Conservation (phyloP, 345 rosid species). For the Moricandia arvensis region DNA sequence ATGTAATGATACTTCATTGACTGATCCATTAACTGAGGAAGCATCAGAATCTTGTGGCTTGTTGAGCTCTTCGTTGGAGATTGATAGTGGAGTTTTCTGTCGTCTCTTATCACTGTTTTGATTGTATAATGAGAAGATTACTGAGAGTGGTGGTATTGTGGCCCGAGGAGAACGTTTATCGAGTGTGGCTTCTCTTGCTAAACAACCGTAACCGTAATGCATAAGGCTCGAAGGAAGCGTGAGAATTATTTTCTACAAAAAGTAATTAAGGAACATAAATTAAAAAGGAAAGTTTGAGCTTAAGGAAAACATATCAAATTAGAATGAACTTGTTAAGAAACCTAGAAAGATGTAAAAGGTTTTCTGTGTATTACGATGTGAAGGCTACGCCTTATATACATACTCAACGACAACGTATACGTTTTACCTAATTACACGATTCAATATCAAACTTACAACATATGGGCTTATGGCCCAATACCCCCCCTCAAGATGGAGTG, state of each 20-base stretch:
- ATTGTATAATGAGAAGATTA: conserved; percentile 23
- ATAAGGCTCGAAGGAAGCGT: conserved; percentile 26
- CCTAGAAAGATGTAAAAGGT: too few relatives aligned
- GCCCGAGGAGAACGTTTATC: not conserved
- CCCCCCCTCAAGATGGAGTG: too few relatives aligned
- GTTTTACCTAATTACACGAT: too few relatives aligned
- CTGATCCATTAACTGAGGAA: conserved; percentile 20
- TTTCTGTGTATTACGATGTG: too few relatives aligned
- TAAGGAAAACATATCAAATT: not conserved
- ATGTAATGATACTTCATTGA: conserved; percentile 1
- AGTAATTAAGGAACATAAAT: not conserved
- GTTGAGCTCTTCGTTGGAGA: not conserved
- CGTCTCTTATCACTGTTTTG: not conserved
- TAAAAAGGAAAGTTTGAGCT: not conserved
- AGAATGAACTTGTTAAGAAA: not conserved
- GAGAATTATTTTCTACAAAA: not conserved
- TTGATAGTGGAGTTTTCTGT: not conserved
- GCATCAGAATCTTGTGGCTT: conserved; percentile 13
- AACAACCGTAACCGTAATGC: not conserved
- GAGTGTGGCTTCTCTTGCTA: not conserved
- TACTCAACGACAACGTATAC: too few relatives aligned
- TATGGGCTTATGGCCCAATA: too few relatives aligned
- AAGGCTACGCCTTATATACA: too few relatives aligned
- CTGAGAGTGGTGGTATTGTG: conserved; percentile 35
- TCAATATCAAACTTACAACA: too few relatives aligned